phyloP scores from a whole-genome alignment of 176 grass and related monocot genomes.

The Musa beccarii region DNA sequence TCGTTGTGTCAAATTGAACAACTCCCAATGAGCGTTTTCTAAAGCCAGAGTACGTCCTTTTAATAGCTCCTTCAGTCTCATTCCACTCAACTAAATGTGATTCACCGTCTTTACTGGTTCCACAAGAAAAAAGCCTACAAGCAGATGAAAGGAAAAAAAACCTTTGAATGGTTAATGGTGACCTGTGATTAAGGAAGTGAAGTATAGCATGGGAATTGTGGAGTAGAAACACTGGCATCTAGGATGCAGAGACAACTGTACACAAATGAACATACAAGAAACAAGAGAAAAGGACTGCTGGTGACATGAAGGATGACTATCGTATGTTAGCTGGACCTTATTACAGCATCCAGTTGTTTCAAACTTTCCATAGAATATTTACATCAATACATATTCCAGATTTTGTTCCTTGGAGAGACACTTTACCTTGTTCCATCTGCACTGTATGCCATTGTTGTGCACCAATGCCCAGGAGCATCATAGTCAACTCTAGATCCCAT shows the following conservation, averaged over 20 bases:
- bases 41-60: conserved; percentile 85
- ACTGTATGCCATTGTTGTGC: conserved; percentile 95
- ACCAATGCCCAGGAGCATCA: conserved; percentile 98
- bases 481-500: conserved; percentile 97
- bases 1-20: conserved; percentile 93
- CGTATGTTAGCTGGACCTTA: background rate
- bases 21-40: conserved; percentile 81
- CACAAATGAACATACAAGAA: too few species aligned
- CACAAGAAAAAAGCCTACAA: conserved; percentile 83
- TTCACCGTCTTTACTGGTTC: conserved; percentile 95
- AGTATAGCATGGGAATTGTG: too few species aligned
- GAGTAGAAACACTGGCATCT: too few species aligned
- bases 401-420: background rate
- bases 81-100: conserved; percentile 99
- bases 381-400: too few species aligned
- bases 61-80: conserved; percentile 91
- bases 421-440: conserved; percentile 78
- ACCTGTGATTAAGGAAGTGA: too few species aligned
- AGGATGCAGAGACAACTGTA: too few species aligned
- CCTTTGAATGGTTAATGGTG: too few species aligned
- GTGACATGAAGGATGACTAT: background rate
- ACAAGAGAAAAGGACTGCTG: too few species aligned
- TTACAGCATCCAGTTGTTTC: too few species aligned
- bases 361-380: too few species aligned
- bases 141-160: background rate